Percentiles rank a stretch among this genome's conserved stretches.
phyloP scores from a whole-genome alignment of 2,329 filamentous ascomycete species.

The Dactylella cylindrospora region DNA sequence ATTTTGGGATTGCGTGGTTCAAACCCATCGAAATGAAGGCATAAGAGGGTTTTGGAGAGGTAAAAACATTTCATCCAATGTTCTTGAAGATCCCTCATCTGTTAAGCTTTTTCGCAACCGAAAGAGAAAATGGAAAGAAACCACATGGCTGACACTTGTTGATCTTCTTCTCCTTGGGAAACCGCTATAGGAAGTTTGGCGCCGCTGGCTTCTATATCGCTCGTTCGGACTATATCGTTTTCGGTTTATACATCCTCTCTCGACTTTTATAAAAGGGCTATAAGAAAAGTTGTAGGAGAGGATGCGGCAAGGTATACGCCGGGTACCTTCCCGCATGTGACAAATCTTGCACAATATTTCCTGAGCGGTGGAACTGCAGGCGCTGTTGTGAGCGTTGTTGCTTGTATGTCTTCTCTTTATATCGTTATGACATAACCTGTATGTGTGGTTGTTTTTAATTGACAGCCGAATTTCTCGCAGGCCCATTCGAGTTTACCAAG shows the following conservation, averaged over 20 bases:
- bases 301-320: constrained; percentile 40
- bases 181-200: constrained; percentile 66
- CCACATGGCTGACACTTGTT: background rate
- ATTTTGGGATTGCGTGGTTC: constrained; percentile 71
- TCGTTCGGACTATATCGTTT: constrained; percentile 76
- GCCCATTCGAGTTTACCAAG: constrained; percentile 86
- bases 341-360: constrained; percentile 54
- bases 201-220: constrained; percentile 75
- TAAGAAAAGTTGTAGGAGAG: constrained; percentile 30
- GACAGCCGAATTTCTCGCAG: constrained; percentile 52
- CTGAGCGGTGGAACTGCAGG: constrained; percentile 69
- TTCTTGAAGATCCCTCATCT: constrained; percentile 46
- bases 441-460: constrained; percentile 1
- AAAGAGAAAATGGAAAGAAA: too few species aligned
- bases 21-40: constrained; percentile 75
- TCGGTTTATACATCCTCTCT: constrained; percentile 67
- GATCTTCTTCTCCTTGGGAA: background rate
- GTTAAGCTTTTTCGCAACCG: constrained; percentile 22
- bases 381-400: constrained; percentile 75
- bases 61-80: constrained; percentile 52
- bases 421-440: constrained; percentile 4
- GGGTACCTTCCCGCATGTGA: constrained; percentile 64
- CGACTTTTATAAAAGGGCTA: constrained; percentile 35
- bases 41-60: constrained; percentile 78
- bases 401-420: constrained; percentile 59